Base-by-base conservation (phyloP, 208 protist species). In the Giardia muris region DNA sequence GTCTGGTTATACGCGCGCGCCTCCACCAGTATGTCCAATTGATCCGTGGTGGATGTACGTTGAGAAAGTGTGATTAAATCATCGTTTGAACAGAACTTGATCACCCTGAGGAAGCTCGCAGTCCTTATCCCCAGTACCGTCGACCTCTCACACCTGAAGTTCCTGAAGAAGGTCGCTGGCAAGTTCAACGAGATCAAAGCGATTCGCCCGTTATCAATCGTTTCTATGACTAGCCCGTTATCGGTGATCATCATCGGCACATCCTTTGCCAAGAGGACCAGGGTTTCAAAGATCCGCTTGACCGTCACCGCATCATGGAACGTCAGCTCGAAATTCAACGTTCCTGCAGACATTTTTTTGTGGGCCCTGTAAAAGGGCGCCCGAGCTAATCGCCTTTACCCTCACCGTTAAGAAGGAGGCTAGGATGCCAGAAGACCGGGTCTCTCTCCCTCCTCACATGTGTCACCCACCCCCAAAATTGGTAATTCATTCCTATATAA, bases 11-110 rank as follows among this genome's bases (percentile, higher is more conserved):
- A 90, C 45, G 46, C 1, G 19, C 44, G 44, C n/a, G 87, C 46
- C 45, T 90, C 87, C 1, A 90, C 87, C 46, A 90, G 87, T 43
- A 90, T 90, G 42, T 90, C 87, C n/a, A 90, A 2, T n/a, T 90
- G 1, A 47, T 90, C 87, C n/a, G 87, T n/a, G n/a, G n/a, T 47
- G 10, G 1, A 43, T 43, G 0, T 47, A 47, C 87, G 87, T 90
- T 90, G 87, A 47, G 87, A 47, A 1, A 90, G 43, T 22, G 87
- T 90, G 0, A 90, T n/a, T 4, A 45, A 39, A 47, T 90, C 87
- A 90, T 90, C 45, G 10, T 22, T 47, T 4, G n/a, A 22, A n/a
- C 87, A 90, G 48, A 90, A 90, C 44, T 90, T 90, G 1, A 90
- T 90, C 4, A 90, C 2, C 45, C 48, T 90, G 2, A 47, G 2